Evolutionary conservation across 2,329 filamentous ascomycete genomes (phyloP), one percentile per base, ranked within the genome.

Genomic region (Aspergillus nomiae): DNA sequence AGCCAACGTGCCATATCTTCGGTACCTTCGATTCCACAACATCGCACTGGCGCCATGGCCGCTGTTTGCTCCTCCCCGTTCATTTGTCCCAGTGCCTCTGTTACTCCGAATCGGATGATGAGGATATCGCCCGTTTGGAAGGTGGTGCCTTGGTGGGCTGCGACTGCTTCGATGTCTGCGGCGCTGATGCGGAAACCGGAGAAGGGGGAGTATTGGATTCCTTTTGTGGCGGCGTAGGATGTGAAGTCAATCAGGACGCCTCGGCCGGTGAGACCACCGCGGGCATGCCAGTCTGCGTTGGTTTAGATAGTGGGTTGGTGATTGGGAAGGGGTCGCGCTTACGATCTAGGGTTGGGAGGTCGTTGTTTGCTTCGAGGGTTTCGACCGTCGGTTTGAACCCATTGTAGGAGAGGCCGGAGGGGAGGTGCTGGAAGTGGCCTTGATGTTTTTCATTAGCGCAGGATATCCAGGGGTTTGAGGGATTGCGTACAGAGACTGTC

Each of bases 181-280:
- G 56, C 38, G 3, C 63, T 61, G 2, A 73, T 70, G 3, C 62
- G 64, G 51, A 65, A 67, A 1, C 56, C 60, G 19, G 85, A 87
- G 65, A 84, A 82, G 1, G 87, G 77, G 62, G 89, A 83, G 43
- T 86, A 86, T 55, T 80, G 69, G 59, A 89, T 84, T 38, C 82
- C 83, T 53, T 87, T 82, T 43, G 77, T 77, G 21, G 81, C 80
- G 2, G 88, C 69, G 83, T 89, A 92, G 11, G 75, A 67, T 56
- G 78, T 80, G 59, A 83, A 87, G 70, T 89, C 86, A 0, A 86
- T 72, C 0, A 86, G 74, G 2, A 86, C 76, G 24, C 83, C 84
- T 0, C 84, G 79, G 3, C 83, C 84, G 2, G 81, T 81, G 8
- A 86, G 78, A 24, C 67, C 65, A 41, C 83, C 82, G 2, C 77